A percentile compares a stretch with the other conserved stretches of the same genome.
These are phyloP conservation scores for Calycina marina DNA, from an alignment of 2,329 filamentous ascomycete genomes.

Conservation along the genomic window DNA sequence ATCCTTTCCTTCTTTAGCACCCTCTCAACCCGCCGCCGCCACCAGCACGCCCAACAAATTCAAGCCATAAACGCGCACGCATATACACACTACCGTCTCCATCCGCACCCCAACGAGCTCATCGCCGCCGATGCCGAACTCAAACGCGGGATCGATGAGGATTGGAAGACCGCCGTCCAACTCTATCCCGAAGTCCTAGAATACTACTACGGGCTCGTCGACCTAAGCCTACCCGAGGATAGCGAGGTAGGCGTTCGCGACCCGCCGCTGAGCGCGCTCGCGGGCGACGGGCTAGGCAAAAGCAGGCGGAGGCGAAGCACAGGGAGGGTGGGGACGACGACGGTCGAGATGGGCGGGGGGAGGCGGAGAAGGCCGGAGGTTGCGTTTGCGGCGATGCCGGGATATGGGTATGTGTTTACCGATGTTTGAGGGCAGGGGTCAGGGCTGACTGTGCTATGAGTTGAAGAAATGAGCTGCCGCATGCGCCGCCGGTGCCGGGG, in stretches of 20 bases:
- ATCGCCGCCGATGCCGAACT: constrained; percentile 48
- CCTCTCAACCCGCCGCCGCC: constrained; percentile 45
- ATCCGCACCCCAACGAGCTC: constrained; percentile 47
- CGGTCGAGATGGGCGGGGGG: background rate
- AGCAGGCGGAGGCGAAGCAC: constrained; percentile 7
- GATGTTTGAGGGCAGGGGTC: background rate
- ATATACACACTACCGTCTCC: constrained; percentile 40
- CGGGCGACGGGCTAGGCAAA: constrained; percentile 5
- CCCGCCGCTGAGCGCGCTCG: constrained; percentile 36
- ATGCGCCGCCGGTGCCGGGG: background rate
- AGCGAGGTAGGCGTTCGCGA: constrained; percentile 43
- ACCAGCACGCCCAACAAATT: constrained; percentile 38
- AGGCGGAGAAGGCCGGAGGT: constrained; percentile 2
- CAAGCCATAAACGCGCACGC: constrained; percentile 40
- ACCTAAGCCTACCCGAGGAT: constrained; percentile 48
- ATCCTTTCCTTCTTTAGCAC: constrained; percentile 51
- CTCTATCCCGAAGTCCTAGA: constrained; percentile 70
- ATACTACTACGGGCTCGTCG: constrained; percentile 62
- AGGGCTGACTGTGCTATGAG: background rate
- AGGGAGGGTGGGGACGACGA: constrained; percentile 4
- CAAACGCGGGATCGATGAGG: constrained; percentile 62
- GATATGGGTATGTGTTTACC: constrained; percentile 1
- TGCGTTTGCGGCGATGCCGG: constrained; percentile 3
- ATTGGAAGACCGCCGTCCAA: constrained; percentile 63
- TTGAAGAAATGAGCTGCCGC: too few relatives aligned